These are phyloP conservation scores for Galerina marginata DNA, from an alignment of 768 basidiomycete species.

Conservation along the genomic window DNA sequence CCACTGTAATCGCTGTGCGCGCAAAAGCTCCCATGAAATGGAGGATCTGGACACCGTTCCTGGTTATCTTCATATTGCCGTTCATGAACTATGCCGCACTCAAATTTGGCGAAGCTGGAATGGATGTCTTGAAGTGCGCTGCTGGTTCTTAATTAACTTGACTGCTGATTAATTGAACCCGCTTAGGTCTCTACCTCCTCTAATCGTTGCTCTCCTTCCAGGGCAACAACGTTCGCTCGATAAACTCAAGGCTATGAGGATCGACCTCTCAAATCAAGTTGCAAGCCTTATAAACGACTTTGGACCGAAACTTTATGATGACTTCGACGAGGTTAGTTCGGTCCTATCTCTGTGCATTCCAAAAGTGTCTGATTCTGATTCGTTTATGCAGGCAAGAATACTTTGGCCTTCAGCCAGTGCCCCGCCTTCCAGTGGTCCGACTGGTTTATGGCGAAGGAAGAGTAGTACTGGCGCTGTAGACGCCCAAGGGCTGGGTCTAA, in stretches of 20 bases:
- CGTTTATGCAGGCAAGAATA: slow-evolving; percentile 67
- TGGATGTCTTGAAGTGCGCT: slow-evolving; percentile 93
- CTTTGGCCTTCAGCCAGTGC: slow-evolving; percentile 83
- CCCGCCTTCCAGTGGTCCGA: slow-evolving; percentile 76
- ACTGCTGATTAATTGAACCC: slow-evolving; percentile 9
- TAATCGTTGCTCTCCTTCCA: slow-evolving; percentile 86
- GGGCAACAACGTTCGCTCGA: slow-evolving; percentile 85
- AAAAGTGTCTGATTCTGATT: slow-evolving; percentile 1
- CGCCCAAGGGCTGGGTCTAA: slow-evolving; percentile 82
- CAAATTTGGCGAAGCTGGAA: slow-evolving; percentile 97
- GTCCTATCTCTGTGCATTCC: not conserved
- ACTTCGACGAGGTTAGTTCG: slow-evolving; percentile 76
- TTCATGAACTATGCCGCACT: slow-evolving; percentile 92
- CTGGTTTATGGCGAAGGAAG: slow-evolving; percentile 81
- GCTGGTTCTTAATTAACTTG: not conserved
- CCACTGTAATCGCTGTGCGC: slow-evolving; percentile 73
- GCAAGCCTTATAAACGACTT: slow-evolving; percentile 85
- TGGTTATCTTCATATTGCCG: slow-evolving; percentile 76
- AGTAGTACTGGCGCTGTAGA: slow-evolving; percentile 84
- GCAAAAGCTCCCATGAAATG: slow-evolving; percentile 66
- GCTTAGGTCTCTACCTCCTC: slow-evolving; percentile 83
- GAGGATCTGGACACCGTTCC: slow-evolving; percentile 77
- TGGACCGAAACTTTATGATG: slow-evolving; percentile 84
- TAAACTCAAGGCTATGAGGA: slow-evolving; percentile 74
- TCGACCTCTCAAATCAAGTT: slow-evolving; percentile 82